These are phyloP conservation scores for Dendrocalamus latiflorus DNA, from an alignment of 202 grass and related monocot genomes.

Conservation along the genomic window DNA sequence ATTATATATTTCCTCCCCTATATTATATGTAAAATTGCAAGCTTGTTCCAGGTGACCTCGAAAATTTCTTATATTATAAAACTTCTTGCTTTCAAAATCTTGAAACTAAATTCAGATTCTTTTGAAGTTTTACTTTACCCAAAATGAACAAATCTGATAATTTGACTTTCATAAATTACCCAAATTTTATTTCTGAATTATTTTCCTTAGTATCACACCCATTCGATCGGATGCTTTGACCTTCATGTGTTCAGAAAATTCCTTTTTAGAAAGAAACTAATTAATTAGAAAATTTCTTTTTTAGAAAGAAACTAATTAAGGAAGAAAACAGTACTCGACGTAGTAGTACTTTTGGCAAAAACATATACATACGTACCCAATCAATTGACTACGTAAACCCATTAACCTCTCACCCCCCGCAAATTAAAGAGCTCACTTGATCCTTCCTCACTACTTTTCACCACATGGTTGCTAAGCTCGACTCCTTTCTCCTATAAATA, in stretches of 20 bases:
- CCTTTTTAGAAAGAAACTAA: too few relatives aligned
- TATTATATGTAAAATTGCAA: neutral
- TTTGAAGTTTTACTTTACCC: neutral
- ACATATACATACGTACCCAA: neutral
- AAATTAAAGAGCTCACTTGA: neutral
- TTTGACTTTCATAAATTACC: neutral
- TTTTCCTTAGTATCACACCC: neutral
- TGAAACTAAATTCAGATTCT: neutral
- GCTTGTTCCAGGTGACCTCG: neutral
- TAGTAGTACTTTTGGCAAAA: neutral
- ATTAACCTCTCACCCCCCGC: neutral
- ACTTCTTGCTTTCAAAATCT: neutral
- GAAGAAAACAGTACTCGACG: neutral
- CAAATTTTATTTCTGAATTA: neutral
- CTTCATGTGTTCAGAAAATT: neutral
- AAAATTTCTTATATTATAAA: neutral
- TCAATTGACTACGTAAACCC: neutral
- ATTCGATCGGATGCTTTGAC: neutral
- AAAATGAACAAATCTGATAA: neutral
- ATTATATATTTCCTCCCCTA: neutral
- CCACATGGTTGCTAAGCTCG: conserved; percentile 2
- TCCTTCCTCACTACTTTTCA: conserved; percentile 8
- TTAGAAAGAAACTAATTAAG: neutral
- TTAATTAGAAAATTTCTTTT: too few relatives aligned
- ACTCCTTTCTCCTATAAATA: conserved; percentile 24